Conservation (phyloP, 2,329 filamentous ascomycete species). For the Botrytis paeoniae region DNA sequence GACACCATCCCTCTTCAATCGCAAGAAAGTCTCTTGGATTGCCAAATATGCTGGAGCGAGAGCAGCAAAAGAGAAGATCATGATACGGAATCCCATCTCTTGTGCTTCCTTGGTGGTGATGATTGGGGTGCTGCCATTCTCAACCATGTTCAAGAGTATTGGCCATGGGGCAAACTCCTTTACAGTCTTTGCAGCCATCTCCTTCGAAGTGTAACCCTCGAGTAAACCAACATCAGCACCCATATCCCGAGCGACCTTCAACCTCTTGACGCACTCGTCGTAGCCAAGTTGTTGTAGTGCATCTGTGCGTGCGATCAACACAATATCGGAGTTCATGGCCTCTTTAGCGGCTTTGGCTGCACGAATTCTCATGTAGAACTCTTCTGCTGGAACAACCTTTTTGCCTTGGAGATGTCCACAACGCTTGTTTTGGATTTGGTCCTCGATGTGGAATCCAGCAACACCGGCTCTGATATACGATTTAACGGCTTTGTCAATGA, state of each 20-base stretch:
- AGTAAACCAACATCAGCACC: slow-evolving; percentile 61
- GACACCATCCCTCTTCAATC: slow-evolving; percentile 41
- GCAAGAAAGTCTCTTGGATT: slow-evolving; percentile 41
- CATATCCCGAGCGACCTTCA: slow-evolving; percentile 49
- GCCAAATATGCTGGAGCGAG: slow-evolving; percentile 48
- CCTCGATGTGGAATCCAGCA: slow-evolving; percentile 59
- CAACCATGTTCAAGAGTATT: slow-evolving; percentile 57
- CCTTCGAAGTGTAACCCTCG: slow-evolving; percentile 53
- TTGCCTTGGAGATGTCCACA: slow-evolving; percentile 64
- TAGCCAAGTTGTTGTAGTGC: slow-evolving; percentile 56
- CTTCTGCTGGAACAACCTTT: slow-evolving; percentile 50
- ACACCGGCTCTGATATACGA: slow-evolving; percentile 55
- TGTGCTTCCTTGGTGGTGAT: slow-evolving; percentile 52
- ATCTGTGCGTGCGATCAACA: slow-evolving; percentile 64
- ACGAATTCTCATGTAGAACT: slow-evolving; percentile 54
- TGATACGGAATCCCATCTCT: slow-evolving; percentile 55
- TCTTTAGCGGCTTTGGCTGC: slow-evolving; percentile 52
- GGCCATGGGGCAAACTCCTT: slow-evolving; percentile 48
- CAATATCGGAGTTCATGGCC: slow-evolving; percentile 52
- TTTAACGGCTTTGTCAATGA: slow-evolving; percentile 52
- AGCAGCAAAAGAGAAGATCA: slow-evolving; percentile 54
- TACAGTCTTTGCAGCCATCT: slow-evolving; percentile 48
- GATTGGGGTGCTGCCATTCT: slow-evolving; percentile 53
- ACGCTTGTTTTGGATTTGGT: slow-evolving; percentile 62
- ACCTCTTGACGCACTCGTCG: slow-evolving; percentile 51